These are phyloP conservation scores for Arthroderma sp. DNA, from an alignment of 2,329 filamentous ascomycete species.

Conservation along the genomic window DNA sequence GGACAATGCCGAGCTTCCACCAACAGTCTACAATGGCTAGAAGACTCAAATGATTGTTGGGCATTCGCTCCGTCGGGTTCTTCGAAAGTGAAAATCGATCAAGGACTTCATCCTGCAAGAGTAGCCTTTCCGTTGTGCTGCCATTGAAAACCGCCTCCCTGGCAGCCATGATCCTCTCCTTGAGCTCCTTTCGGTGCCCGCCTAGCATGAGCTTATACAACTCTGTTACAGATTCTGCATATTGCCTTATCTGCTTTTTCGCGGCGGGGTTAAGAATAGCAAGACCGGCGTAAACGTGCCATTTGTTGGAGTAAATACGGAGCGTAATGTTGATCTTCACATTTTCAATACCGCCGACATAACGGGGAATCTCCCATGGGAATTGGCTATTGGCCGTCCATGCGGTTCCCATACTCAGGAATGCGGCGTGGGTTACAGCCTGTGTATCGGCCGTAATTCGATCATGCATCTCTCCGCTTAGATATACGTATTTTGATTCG, in stretches of 20 bases:
- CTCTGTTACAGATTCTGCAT: slow-evolving; percentile 81
- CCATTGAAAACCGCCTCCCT: slow-evolving; percentile 56
- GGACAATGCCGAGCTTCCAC: slow-evolving; percentile 83
- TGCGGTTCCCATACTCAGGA: slow-evolving; percentile 92
- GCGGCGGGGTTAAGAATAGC: slow-evolving; percentile 94
- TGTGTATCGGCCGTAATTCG: slow-evolving; percentile 97
- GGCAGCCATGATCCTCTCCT: slow-evolving; percentile 62
- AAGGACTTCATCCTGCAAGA: slow-evolving; percentile 67
- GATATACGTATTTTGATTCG: slow-evolving; percentile 70
- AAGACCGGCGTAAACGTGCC: slow-evolving; percentile 97
- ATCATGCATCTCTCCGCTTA: slow-evolving; percentile 79
- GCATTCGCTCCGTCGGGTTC: slow-evolving; percentile 51
- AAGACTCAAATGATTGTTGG: slow-evolving; percentile 87
- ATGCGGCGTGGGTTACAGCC: slow-evolving; percentile 93
- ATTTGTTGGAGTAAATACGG: slow-evolving; percentile 96
- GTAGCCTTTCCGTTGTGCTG: slow-evolving; percentile 44
- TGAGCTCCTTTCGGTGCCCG: slow-evolving; percentile 63
- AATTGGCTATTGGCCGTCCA: slow-evolving; percentile 95
- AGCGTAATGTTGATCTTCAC: slow-evolving; percentile 98
- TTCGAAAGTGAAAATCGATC: slow-evolving; percentile 78
- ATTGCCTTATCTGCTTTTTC: slow-evolving; percentile 83
- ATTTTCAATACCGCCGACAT: slow-evolving; percentile 94
- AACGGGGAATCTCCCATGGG: slow-evolving; percentile 91
- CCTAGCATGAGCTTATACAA: slow-evolving; percentile 95
- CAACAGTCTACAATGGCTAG: slow-evolving; percentile 98